Conservation (phyloP, 1,139 yeast genomes). For the Meyerozyma smithsonii region DNA sequence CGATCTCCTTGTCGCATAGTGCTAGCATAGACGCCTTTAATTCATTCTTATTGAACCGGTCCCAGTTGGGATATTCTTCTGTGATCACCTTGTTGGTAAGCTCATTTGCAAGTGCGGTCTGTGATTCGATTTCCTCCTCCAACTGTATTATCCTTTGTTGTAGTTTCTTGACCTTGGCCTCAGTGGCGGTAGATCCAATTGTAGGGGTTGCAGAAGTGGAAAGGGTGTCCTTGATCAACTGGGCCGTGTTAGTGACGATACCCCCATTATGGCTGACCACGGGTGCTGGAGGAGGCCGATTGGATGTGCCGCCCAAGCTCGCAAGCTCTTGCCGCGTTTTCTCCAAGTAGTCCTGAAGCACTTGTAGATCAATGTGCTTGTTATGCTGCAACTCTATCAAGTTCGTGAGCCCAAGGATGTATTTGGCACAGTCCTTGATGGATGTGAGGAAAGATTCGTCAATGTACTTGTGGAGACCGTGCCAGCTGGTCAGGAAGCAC, state of each 20-base stretch:
- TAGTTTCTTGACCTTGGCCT: constrained; percentile 30
- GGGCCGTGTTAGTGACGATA: constrained; percentile 41
- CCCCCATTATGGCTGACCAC: constrained; percentile 26
- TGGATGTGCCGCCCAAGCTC: constrained; percentile 48
- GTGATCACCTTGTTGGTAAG: constrained; percentile 69
- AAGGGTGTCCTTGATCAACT: constrained; percentile 41
- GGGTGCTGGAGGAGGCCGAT: constrained; percentile 30
- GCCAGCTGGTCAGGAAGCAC: constrained; percentile 44
- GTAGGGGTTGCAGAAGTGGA: constrained; percentile 41
- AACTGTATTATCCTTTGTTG: constrained; percentile 30
- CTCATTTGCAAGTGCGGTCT: constrained; percentile 46
- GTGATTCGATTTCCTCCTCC: constrained; percentile 52
- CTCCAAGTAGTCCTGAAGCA: constrained; percentile 68
- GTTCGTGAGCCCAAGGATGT: constrained; percentile 69
- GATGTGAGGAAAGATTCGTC: constrained; percentile 83
- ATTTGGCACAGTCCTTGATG: constrained; percentile 82
- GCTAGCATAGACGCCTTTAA: constrained; percentile 64
- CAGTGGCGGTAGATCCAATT: constrained; percentile 37
- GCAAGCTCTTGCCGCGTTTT: constrained; percentile 69
- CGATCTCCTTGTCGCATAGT: constrained; percentile 72
- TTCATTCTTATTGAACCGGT: constrained; percentile 72
- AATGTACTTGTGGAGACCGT: constrained; percentile 47
- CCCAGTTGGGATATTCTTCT: constrained; percentile 81
- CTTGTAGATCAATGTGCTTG: constrained; percentile 87
- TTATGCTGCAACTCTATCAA: constrained; percentile 83